These are phyloP conservation scores for Boletus rubropictus DNA, from an alignment of 768 basidiomycete genomes.

Conservation along the genomic window DNA sequence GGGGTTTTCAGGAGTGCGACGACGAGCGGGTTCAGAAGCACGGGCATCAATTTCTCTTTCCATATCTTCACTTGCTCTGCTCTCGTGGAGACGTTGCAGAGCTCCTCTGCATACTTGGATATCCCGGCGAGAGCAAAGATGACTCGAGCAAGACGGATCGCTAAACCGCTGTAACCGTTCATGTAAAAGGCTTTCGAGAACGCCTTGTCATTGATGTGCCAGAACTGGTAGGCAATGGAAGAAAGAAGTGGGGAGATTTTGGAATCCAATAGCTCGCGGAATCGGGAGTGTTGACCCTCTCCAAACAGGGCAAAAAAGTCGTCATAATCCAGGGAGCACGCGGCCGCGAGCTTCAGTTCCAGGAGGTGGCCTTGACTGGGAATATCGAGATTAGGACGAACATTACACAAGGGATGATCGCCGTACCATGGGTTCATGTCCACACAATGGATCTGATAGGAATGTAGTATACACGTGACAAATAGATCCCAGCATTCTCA, in stretches of 20 bases:
- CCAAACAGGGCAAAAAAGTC: slow-evolving; percentile 70
- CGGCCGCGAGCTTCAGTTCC: slow-evolving; percentile 70
- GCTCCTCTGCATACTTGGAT: slow-evolving; percentile 44
- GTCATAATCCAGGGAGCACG: slow-evolving; percentile 48
- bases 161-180: slow-evolving; percentile 63
- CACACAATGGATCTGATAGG: slow-evolving; percentile 55
- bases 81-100: slow-evolving; percentile 51
- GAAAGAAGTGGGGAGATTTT: slow-evolving; percentile 64
- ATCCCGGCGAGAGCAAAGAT: slow-evolving; percentile 59
- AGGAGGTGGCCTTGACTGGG: slow-evolving; percentile 67
- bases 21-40: slow-evolving; percentile 54
- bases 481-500: not conserved
- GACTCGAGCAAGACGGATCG: slow-evolving; percentile 54
- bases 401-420: not conserved
- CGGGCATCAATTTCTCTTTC: slow-evolving; percentile 52
- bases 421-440: slow-evolving; percentile 63
- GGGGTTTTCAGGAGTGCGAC: slow-evolving; percentile 43
- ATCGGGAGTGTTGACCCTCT: slow-evolving; percentile 51
- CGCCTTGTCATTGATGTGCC: slow-evolving; percentile 54
- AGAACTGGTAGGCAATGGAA: slow-evolving; percentile 70
- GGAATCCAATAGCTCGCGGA: slow-evolving; percentile 54
- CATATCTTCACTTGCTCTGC: slow-evolving; percentile 60
- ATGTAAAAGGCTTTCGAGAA: slow-evolving; percentile 56
- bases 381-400: not conserved
- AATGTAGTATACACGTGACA: not conserved